phyloP scores from a whole-genome alignment of 305 asterid genomes.

The Plantago rigida region DNA sequence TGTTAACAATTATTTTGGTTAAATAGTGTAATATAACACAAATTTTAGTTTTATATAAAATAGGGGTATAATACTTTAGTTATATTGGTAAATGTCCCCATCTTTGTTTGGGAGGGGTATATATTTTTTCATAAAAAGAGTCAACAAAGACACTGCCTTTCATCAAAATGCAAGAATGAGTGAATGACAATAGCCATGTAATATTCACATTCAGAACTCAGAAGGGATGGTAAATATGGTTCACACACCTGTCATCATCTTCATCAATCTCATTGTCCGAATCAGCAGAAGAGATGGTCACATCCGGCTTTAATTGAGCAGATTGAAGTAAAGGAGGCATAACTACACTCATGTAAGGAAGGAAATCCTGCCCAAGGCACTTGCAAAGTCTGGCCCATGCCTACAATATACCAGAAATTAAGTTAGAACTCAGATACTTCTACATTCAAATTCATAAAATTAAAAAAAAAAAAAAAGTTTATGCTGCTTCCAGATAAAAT shows the following conservation, averaged over 20 bases:
- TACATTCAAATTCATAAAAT: background rate
- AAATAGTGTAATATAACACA: too few species aligned
- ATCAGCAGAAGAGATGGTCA: conserved; percentile 80
- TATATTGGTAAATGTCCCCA: too few species aligned
- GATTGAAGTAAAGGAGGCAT: conserved; percentile 98
- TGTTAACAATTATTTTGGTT: too few species aligned
- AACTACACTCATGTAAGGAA: conserved; percentile 91
- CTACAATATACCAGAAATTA: conserved; percentile 35
- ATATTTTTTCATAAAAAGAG: background rate
- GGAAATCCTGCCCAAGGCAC: conserved; percentile 95
- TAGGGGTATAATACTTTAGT: too few species aligned
- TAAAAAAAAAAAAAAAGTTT: background rate
- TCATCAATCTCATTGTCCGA: conserved; percentile 83
- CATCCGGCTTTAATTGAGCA: conserved; percentile 97
- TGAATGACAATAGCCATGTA: background rate
- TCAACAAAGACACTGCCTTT: conserved; percentile 7
- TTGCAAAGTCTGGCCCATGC: conserved; percentile 99
- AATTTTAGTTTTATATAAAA: too few species aligned
- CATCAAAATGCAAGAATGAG: conserved; percentile 5
- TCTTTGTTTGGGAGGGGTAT: background rate
- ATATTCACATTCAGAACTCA: background rate
- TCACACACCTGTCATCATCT: conserved; percentile 79
- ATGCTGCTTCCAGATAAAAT: conserved; percentile 14
- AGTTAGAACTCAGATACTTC: conserved; percentile 18
- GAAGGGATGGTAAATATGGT: conserved; percentile 16